Conservation (phyloP, 2,329 filamentous ascomycete genomes). For the Apiospora sp. region DNA sequence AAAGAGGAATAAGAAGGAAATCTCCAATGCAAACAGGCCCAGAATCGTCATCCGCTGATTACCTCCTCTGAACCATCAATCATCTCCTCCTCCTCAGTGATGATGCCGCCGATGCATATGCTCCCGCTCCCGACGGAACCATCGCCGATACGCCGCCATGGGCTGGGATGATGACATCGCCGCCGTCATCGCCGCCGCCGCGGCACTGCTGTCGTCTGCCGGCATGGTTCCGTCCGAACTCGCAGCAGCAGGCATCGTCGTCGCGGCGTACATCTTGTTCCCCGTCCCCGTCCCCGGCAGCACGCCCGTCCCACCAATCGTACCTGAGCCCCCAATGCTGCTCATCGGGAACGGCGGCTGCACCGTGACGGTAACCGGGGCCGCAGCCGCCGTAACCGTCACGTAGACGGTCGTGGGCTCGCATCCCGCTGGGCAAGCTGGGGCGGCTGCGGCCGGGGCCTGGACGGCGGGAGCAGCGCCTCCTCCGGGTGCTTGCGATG, state of each 20-base stretch:
- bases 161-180: not conserved
- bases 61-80: too few species aligned
- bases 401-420: constrained; percentile 37
- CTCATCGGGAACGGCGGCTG: constrained; percentile 38
- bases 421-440: constrained; percentile 28
- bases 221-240: too few species aligned
- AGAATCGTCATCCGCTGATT: not conserved
- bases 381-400: constrained; percentile 34
- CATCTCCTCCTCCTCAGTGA: not conserved
- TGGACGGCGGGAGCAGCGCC: not conserved
- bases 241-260: constrained; percentile 28
- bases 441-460: not conserved
- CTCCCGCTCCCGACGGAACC: constrained; percentile 35
- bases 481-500: not conserved
- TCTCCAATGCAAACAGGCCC: not conserved
- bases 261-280: constrained; percentile 28
- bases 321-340: constrained; percentile 23
- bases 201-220: not conserved
- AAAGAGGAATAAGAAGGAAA: not conserved
- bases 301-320: constrained; percentile 3
- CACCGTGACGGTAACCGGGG: constrained; percentile 34
- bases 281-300: not conserved
- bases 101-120: constrained; percentile 23
- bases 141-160: constrained; percentile 32
- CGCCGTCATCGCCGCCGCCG: not conserved